phyloP scores from a whole-genome alignment of 2,329 filamentous ascomycete species.

The Stachybotrys chlorohalonatus region DNA sequence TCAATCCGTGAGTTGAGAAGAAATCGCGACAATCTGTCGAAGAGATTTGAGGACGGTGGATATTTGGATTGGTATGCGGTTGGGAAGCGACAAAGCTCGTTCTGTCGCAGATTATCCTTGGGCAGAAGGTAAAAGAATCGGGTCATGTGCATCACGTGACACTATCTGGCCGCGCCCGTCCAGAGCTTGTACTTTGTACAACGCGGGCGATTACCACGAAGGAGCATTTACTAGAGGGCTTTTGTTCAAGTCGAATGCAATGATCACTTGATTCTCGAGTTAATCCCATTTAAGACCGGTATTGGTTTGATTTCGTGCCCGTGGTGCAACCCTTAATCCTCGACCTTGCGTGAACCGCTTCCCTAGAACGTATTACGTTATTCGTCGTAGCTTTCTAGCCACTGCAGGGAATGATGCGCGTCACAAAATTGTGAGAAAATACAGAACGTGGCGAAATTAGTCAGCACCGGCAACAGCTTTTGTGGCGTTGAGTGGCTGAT shows the following conservation, averaged over 20 bases:
- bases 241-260: no score
- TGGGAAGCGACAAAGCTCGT: not conserved
- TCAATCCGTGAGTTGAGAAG: not conserved
- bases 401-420: not conserved
- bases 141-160: conserved; percentile 19
- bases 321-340: no score
- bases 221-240: no score
- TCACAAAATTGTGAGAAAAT: not conserved
- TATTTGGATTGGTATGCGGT: not conserved
- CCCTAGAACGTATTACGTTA: no score
- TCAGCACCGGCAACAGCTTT: not conserved
- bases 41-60: not conserved
- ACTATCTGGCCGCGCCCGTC: not conserved
- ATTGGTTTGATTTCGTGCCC: no score
- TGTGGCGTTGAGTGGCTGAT: no score
- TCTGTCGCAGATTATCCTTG: not conserved
- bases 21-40: not conserved
- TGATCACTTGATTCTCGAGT: no score
- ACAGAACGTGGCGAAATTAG: not conserved
- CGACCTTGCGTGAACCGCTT: no score
- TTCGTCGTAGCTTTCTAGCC: no score
- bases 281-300: no score
- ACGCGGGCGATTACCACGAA: no score
- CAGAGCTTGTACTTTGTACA: no score
- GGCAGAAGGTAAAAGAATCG: not conserved